Evolutionary conservation across 2,329 filamentous ascomycete species (phyloP), one percentile per base, ranked within the genome.

Genomic region (Aphanoascus verrucosus): DNA sequence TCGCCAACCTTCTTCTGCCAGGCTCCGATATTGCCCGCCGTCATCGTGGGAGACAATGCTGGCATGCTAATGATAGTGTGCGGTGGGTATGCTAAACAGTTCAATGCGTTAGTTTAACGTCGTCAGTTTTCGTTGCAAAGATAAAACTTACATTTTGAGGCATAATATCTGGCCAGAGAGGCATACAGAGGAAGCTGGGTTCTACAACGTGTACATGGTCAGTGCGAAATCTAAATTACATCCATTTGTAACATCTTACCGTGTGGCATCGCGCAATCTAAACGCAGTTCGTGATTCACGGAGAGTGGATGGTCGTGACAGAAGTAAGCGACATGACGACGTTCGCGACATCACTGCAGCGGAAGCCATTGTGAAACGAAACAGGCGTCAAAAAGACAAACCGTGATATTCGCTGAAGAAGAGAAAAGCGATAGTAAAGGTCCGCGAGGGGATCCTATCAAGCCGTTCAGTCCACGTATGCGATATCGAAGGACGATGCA

Each of bases 1-100:
- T 98, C 93, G 68, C 93, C 93, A 61, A 83, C 79, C 77, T 96
- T 94, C 82, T 97, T 98, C 77, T 97, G 88, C 93, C 93, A 98
- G 60, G 83, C 77, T 65, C 93, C 94, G 72, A 98, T 94, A 77
- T 94, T 95, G 70, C 93, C 93, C 58, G 87, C 79, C 59, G 87
- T 90, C 93, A 98, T 98, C 63, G 93, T 98, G 53, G 93, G 93
- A 59, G 93, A 98, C 65, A 98, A 80, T 55, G 93, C 93, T 61
- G 93, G 93, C 93, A 98, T 98, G 78, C 83, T 93, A 76, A 98
- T 84, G 72, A 98, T 78, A 63, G 86, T 91, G 77, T 98, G 93
- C 62, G 89, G 83, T 62, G 93, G 94, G 77, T 88, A 97, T 48
- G 91, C 94, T 93, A 77, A 61, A 28, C 38, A 11, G n/a, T 38